Evolutionary conservation across 371 early-diverging fungal genomes (phyloP).

Genomic region (Entomophthora muscae): DNA sequence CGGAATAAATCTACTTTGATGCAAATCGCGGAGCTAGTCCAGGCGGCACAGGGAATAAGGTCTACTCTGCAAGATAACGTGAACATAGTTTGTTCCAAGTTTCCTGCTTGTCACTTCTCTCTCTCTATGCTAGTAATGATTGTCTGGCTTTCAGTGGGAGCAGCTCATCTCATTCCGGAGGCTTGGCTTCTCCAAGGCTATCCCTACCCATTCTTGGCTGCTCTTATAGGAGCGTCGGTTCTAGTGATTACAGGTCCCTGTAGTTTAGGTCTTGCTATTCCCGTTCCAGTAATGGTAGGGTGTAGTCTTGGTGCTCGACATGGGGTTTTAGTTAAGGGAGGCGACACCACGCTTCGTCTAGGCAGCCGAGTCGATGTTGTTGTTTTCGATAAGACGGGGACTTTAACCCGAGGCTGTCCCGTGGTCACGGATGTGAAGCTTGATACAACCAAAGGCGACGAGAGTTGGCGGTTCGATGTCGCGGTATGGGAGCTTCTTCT

Average conservation of each 20-base stretch:
- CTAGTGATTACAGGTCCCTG: constrained; percentile 58
- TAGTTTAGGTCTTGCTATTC: constrained; percentile 42
- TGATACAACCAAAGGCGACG: constrained; percentile 15
- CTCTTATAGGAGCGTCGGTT: constrained; percentile 47
- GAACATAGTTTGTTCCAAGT: constrained; percentile 35
- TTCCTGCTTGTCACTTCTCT: constrained; percentile 36
- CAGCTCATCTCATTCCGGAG: constrained; percentile 19
- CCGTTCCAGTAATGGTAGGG: constrained; percentile 80
- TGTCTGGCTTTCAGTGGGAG: constrained; percentile 29
- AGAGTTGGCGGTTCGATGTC: constrained; percentile 2
- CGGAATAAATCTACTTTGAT: constrained; percentile 40
- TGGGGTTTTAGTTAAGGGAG: constrained; percentile 29
- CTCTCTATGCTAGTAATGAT: constrained; percentile 33
- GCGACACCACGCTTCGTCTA: constrained; percentile 22
- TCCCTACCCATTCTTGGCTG: constrained; percentile 40
- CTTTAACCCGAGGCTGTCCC: constrained; percentile 51
- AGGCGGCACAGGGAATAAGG: constrained; percentile 44
- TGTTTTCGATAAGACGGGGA: constrained; percentile 84
- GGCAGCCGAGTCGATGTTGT: constrained; percentile 84
- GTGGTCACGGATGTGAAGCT: constrained; percentile 23
- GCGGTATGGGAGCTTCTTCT: too few species aligned
- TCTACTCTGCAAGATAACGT: constrained; percentile 43
- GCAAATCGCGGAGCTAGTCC: constrained; percentile 41
- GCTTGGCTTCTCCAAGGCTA: constrained; percentile 29
- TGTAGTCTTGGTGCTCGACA: constrained; percentile 62